Evolutionary conservation across 768 basidiomycete species (phyloP), one percentile per base, ranked within the genome.

Genomic region (Coprinopsis strossmayeri): DNA sequence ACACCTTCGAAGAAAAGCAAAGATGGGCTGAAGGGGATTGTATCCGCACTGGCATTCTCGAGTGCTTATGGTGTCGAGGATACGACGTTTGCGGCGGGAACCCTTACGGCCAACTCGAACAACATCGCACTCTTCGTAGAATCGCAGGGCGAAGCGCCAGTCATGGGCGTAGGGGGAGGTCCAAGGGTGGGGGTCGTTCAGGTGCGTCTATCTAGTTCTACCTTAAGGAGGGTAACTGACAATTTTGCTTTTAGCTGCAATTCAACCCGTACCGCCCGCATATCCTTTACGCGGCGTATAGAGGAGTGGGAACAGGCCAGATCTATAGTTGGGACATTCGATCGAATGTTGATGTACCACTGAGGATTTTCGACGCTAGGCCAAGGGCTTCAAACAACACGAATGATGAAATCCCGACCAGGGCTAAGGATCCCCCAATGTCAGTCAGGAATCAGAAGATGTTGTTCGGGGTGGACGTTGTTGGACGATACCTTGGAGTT

Each of bases 11-110:
- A 82, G 61, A 89, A 86, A 61, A 87, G 82, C 51, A 84, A 81
- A 56, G 82, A 88, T 45, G 94, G 93, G 0, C 71, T 96, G 38
- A 95, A 92, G 75, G 94, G 94, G 1, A 90, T 97, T 51, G 76
- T 97, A 35, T 92, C 93, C 3, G 68, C 91, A 0, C 66, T 98
- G 3, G 80, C 88, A 0, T 92, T 96, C 62, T 82, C 80, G 15
- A 73, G 82, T 0, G 68, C 71, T 7, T 75, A 78, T 42, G 79
- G 79, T 38, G 69, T 51, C 5, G 61, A 59, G 0, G 81, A 81
- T 34, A 67, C 59, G 5, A 64, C 84, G 12, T 93, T 81, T 54
- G 92, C 91, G 0, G 91, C 89, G 5, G 92, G 91, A 0, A 86
- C 79, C 4, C 78, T 91, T 25, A 69, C 73, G 2, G 72, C 79